These are phyloP conservation scores for Echria macrotheca DNA, from an alignment of 495 filamentous ascomycete species.

Conservation along the genomic window DNA sequence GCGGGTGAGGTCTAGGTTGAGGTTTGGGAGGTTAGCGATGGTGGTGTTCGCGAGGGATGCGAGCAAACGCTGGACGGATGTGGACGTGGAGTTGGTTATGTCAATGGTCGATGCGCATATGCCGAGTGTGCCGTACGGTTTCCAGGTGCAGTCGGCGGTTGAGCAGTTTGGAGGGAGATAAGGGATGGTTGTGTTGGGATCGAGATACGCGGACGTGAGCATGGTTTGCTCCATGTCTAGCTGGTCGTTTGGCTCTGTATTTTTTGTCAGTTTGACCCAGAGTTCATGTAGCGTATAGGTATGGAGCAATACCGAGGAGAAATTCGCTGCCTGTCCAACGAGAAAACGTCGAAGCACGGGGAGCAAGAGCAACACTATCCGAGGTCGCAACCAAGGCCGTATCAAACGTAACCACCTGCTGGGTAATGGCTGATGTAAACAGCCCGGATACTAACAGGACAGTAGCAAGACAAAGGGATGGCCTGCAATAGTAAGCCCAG, in stretches of 20 bases:
- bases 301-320: background rate
- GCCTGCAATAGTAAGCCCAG: too few relatives aligned
- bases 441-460: background rate
- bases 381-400: background rate
- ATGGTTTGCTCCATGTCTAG: constrained; percentile 2
- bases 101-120: background rate
- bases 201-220: background rate
- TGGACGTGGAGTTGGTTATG: background rate
- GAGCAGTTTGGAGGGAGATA: background rate
- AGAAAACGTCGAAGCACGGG: background rate
- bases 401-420: background rate
- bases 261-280: background rate
- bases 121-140: background rate
- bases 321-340: background rate
- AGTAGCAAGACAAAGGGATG: background rate
- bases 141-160: background rate
- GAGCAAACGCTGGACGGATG: background rate
- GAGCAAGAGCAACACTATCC: background rate
- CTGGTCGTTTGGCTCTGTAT: background rate
- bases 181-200: background rate
- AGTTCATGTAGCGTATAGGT: background rate
- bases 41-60: background rate
- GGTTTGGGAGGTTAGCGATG: background rate
- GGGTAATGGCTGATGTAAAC: constrained; percentile 2
- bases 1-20: background rate